Percentiles rank a stretch among this genome's conserved stretches.
phyloP scores from a whole-genome alignment of 139 green algal species.

The Astrephomene gubernaculifera region DNA sequence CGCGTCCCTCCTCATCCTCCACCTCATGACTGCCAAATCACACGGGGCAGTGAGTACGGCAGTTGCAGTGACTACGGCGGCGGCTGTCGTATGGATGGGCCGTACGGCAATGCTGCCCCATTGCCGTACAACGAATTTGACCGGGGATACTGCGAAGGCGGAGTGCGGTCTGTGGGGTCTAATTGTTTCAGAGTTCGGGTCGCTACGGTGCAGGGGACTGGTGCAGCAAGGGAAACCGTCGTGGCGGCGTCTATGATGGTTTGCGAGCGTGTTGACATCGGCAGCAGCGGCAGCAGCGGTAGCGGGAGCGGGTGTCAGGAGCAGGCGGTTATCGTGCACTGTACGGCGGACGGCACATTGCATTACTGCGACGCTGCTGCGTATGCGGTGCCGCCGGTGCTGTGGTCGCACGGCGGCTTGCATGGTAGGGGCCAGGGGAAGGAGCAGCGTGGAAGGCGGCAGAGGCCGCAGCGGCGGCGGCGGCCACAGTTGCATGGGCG shows the following conservation, averaged over 20 bases:
- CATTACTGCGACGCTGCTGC: not conserved
- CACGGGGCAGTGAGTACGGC: not conserved
- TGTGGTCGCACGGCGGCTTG: too few relatives aligned
- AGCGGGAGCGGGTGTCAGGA: not conserved
- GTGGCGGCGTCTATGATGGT: not conserved
- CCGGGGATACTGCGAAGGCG: too few relatives aligned
- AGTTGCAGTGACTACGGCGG: not conserved
- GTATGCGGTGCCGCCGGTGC: not conserved
- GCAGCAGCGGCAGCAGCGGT: not conserved
- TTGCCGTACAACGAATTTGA: too few relatives aligned
- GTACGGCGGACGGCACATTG: constrained; percentile 18
- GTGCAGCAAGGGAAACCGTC: not conserved
- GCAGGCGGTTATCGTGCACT: constrained; percentile 20
- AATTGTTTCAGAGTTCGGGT: too few relatives aligned
- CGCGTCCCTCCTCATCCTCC: not conserved
- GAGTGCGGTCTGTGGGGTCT: too few relatives aligned
- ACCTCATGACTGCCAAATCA: not conserved
- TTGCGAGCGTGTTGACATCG: not conserved
- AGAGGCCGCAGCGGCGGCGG: not conserved
- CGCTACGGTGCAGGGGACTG: too few relatives aligned
- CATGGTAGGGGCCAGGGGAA: too few relatives aligned
- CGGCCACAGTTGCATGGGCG: not conserved
- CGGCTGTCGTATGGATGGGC: not conserved
- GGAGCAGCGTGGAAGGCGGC: not conserved
- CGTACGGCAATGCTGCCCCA: too few relatives aligned